phyloP scores from a whole-genome alignment of 2,329 filamentous ascomycete species.

The Colletotrichum sp. region DNA sequence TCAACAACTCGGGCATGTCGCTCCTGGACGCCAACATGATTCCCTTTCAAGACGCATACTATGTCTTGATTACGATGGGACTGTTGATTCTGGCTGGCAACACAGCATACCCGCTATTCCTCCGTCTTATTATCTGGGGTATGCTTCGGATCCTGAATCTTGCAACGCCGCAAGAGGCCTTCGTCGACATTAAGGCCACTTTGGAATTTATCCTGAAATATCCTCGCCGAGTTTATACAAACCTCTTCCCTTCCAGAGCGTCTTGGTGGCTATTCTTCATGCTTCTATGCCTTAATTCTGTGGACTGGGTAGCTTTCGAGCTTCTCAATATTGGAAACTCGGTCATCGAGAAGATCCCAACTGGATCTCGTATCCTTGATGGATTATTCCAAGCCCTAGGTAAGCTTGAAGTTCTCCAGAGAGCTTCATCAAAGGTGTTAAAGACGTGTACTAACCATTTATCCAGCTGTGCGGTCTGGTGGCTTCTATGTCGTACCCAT shows the following conservation, averaged over 20 bases:
- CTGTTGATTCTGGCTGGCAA: slow-evolving; percentile 68
- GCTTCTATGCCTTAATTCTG: slow-evolving; percentile 63
- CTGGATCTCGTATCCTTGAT: slow-evolving; percentile 61
- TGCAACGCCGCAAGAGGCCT: slow-evolving; percentile 40
- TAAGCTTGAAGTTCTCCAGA: slow-evolving; percentile 28
- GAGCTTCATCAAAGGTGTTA: fast-evolving
- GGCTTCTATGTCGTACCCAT: slow-evolving; percentile 72
- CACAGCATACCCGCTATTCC: slow-evolving; percentile 68
- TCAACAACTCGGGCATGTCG: slow-evolving; percentile 76
- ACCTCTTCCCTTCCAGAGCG: slow-evolving; percentile 66
- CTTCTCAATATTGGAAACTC: slow-evolving; percentile 68
- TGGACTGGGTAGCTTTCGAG: slow-evolving; percentile 71
- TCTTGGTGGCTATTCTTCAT: slow-evolving; percentile 72
- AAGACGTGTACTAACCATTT: background rate
- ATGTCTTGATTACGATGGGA: slow-evolving; percentile 58
- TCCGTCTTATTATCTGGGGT: slow-evolving; percentile 64
- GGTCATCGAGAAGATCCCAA: slow-evolving; percentile 54
- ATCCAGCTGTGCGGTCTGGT: slow-evolving; percentile 63
- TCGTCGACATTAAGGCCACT: slow-evolving; percentile 50
- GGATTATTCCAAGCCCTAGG: slow-evolving; percentile 68
- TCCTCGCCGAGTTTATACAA: slow-evolving; percentile 64
- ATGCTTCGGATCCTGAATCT: slow-evolving; percentile 45
- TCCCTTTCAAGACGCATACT: slow-evolving; percentile 59
- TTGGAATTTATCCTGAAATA: slow-evolving; percentile 60
- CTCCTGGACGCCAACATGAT: slow-evolving; percentile 72